phyloP scores from a whole-genome alignment of 2,329 filamentous ascomycete genomes.

The Leptographium wingfieldii region DNA sequence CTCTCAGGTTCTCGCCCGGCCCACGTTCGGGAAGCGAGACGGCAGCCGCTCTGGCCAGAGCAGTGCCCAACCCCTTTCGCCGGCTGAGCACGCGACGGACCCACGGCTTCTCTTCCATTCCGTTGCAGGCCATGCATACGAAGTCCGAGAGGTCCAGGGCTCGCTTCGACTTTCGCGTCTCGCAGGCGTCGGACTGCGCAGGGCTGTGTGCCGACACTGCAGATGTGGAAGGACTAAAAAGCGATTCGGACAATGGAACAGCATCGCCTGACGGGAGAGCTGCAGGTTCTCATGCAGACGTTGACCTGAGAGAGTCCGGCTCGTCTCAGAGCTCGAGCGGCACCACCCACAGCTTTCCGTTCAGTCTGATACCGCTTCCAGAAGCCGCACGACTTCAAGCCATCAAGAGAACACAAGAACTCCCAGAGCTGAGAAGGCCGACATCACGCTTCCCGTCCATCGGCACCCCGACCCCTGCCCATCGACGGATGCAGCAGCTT shows the following conservation, averaged over 20 bases:
- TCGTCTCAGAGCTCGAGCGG: slow-evolving; percentile 8
- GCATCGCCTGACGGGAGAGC: neutral
- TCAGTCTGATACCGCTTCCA: slow-evolving; percentile 18
- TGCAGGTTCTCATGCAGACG: neutral
- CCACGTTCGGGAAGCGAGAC: slow-evolving; percentile 2
- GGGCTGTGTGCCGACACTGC: neutral
- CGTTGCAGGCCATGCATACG: neutral
- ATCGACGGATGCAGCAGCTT: neutral
- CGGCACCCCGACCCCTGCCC: neutral
- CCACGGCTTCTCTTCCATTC: slow-evolving; percentile 6
- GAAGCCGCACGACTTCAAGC: slow-evolving; percentile 20
- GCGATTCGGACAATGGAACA: neutral
- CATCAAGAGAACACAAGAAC: neutral
- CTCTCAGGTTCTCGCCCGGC: neutral
- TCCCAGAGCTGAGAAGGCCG: neutral
- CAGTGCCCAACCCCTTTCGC: slow-evolving; percentile 9
- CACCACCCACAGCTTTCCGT: slow-evolving; percentile 16
- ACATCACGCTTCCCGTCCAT: neutral
- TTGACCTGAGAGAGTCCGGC: slow-evolving; percentile 2
- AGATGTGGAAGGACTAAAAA: neutral
- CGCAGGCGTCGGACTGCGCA: slow-evolving; percentile 1
- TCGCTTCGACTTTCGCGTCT: slow-evolving; percentile 10
- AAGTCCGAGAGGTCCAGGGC: slow-evolving; percentile 2
- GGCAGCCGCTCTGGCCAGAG: neutral
- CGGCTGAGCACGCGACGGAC: slow-evolving; percentile 1